Evolutionary conservation across 2,329 filamentous ascomycete species (phyloP).

Genomic region (Arthrobotrys megalospora): DNA sequence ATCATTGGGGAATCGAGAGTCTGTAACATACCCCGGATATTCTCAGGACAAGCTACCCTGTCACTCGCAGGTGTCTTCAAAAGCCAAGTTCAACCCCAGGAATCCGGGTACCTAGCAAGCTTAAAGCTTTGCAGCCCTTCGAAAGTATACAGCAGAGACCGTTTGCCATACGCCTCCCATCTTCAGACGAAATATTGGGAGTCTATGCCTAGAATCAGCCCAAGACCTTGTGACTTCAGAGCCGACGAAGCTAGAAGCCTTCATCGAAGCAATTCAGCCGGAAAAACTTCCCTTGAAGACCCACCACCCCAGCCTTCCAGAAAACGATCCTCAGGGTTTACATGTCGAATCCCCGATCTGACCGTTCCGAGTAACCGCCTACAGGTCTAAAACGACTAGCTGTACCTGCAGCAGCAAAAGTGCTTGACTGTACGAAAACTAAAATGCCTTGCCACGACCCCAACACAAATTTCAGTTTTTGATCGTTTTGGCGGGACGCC

Average conservation of each 20-base stretch:
- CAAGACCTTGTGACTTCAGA: conserved; percentile 49
- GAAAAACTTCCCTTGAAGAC: conserved; percentile 54
- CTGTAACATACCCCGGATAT: conserved; percentile 60
- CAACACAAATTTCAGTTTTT: conserved; percentile 41
- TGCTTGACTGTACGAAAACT: background rate
- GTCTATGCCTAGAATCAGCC: conserved; percentile 12
- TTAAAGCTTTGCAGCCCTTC: background rate
- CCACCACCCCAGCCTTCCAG: conserved; percentile 36
- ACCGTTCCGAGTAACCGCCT: conserved; percentile 59
- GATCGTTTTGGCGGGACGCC: conserved; percentile 37
- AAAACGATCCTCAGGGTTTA: conserved; percentile 51
- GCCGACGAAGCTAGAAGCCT: conserved; percentile 34
- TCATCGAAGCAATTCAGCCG: conserved; percentile 56
- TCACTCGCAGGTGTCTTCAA: conserved; percentile 10
- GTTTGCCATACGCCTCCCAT: background rate
- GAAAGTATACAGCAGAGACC: background rate
- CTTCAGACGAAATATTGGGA: conserved; percentile 13
- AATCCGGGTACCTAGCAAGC: conserved; percentile 13
- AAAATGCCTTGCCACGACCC: conserved; percentile 14
- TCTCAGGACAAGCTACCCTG: conserved; percentile 44
- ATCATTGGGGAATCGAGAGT: conserved; percentile 34
- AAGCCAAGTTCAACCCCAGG: conserved; percentile 43
- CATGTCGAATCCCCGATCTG: conserved; percentile 40
- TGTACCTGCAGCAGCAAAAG: conserved; percentile 42
- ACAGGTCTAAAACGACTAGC: conserved; percentile 18